Conservation (phyloP, 306 rosid genomes). For the Adenanthera pavonina region DNA sequence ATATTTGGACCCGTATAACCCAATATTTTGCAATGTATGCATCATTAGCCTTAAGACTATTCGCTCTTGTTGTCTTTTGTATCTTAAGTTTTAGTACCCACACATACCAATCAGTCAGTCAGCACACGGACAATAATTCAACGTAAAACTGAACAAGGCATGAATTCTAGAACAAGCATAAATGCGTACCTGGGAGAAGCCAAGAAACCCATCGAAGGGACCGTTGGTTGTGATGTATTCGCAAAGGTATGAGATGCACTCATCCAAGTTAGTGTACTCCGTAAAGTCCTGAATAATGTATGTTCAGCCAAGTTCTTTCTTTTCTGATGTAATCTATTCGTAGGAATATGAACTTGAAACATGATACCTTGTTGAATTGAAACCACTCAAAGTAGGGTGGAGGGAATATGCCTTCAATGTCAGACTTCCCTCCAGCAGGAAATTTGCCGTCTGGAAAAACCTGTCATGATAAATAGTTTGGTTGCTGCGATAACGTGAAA, state of each 20-base stretch:
- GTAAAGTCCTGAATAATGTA: conserved; percentile 67
- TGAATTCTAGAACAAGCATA: conserved; percentile 3
- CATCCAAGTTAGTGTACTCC: conserved; percentile 77
- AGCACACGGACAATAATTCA: neutral
- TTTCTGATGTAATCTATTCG: neutral
- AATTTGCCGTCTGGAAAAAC: conserved; percentile 74
- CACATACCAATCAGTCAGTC: too few species aligned
- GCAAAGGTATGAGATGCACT: conserved; percentile 68
- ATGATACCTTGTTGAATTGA: conserved; percentile 71
- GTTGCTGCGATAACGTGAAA: neutral
- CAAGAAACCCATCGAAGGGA: conserved; percentile 83
- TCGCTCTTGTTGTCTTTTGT: neutral
- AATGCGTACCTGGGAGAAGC: conserved; percentile 72
- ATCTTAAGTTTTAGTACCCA: neutral
- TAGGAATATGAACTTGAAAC: conserved; percentile 1
- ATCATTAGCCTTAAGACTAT: neutral
- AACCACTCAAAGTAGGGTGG: conserved; percentile 95
- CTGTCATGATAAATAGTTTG: conserved; percentile 39
- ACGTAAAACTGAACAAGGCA: neutral
- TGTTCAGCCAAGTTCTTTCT: conserved; percentile 20
- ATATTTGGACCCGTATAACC: neutral
- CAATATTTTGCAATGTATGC: neutral
- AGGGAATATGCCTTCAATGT: conserved; percentile 82
- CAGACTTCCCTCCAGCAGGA: conserved; percentile 90
- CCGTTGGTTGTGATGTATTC: conserved; percentile 83